phyloP scores from a whole-genome alignment of 805 yeast species.

The Saccharomycopsis selenospora region DNA sequence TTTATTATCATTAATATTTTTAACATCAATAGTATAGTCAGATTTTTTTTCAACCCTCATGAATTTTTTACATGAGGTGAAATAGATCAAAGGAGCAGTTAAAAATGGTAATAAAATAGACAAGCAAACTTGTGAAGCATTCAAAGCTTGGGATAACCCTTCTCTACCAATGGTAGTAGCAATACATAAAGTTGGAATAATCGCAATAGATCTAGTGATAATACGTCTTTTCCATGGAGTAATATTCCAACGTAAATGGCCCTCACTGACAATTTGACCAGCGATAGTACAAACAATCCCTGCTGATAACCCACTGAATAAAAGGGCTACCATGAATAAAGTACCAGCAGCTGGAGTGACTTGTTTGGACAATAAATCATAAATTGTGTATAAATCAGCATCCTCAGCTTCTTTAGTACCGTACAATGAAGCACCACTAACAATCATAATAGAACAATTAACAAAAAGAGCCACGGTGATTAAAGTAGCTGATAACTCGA shows the following conservation, averaged over 20 bases:
- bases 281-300: slow-evolving; percentile 91
- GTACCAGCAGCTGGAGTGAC: slow-evolving; percentile 77
- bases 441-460: slow-evolving; percentile 74
- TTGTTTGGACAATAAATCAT: slow-evolving; percentile 49
- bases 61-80: slow-evolving; percentile 60
- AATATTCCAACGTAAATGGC: slow-evolving; percentile 75
- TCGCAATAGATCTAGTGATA: slow-evolving; percentile 69
- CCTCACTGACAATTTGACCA: slow-evolving; percentile 89
- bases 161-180: slow-evolving; percentile 63
- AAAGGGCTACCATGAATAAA: slow-evolving; percentile 73
- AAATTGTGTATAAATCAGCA: slow-evolving; percentile 79
- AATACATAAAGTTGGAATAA: slow-evolving; percentile 72
- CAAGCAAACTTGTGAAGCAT: slow-evolving; percentile 79
- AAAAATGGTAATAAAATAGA: slow-evolving; percentile 78
- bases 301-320: slow-evolving; percentile 84
- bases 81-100: slow-evolving; percentile 77
- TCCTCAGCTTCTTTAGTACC: slow-evolving; percentile 62
- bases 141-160: slow-evolving; percentile 67
- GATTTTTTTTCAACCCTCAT: slow-evolving; percentile 46
- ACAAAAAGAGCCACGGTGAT: slow-evolving; percentile 80
- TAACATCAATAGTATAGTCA: slow-evolving; percentile 16
- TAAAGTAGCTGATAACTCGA: slow-evolving; percentile 63
- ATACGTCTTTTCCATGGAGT: slow-evolving; percentile 77
- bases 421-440: slow-evolving; percentile 72
- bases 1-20: no score